phyloP scores from a whole-genome alignment of 371 early-diverging fungal species.

The Batrachochytrium dendrobatidis region DNA sequence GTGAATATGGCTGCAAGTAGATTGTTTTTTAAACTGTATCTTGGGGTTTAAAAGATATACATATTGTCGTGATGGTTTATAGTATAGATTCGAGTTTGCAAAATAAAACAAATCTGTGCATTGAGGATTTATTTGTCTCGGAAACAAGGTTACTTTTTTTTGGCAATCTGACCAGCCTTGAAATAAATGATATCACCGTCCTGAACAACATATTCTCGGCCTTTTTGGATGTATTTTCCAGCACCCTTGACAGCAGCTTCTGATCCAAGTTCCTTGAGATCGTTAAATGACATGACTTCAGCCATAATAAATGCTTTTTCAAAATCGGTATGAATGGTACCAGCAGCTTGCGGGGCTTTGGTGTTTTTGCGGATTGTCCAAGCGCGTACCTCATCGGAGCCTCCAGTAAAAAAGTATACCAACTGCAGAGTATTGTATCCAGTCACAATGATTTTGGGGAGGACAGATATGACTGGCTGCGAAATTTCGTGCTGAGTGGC shows the following conservation, averaged over 20 bases:
- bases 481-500: constrained; percentile 34
- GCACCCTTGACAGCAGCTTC: constrained; percentile 89
- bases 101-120: no score
- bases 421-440: constrained; percentile 89
- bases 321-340: constrained; percentile 95
- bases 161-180: constrained; percentile 24
- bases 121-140: no score
- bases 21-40: no score
- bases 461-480: constrained; percentile 47
- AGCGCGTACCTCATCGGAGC: constrained; percentile 73
- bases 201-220: constrained; percentile 90
- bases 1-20: no score
- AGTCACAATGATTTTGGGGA: constrained; percentile 84
- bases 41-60: no score
- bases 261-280: constrained; percentile 68
- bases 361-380: constrained; percentile 91
- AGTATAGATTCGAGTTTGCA: no score
- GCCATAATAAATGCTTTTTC: constrained; percentile 95
- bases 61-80: no score
- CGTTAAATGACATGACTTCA: constrained; percentile 79
- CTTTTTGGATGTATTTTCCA: constrained; percentile 92
- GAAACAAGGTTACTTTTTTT: constrained; percentile 29
- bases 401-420: constrained; percentile 59
- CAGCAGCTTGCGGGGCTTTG: constrained; percentile 95
- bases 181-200: constrained; percentile 79